Base-by-base conservation (phyloP, 2,329 filamentous ascomycete genomes). In the Penicillium sp. region DNA sequence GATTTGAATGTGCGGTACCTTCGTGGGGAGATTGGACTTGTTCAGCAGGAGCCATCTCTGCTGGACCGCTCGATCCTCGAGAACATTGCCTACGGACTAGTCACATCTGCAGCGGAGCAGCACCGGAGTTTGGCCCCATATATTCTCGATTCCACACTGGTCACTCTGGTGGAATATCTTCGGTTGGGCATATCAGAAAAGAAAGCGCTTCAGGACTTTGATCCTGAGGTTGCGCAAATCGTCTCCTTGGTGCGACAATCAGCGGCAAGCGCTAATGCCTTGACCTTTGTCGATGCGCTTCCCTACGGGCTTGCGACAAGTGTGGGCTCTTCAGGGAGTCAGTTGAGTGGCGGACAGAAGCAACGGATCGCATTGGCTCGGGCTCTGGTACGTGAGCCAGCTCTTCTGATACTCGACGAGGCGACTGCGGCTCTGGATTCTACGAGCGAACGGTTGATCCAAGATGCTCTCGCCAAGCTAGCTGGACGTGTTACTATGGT, bases 331-430 rank as follows among this genome's bases (percentile, higher is more conserved):
- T 56, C 54, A n/a, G 72, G 70, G 16, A 69, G 65, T 14, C 69
- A 69, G 39, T 50, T 74, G 36, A 73, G 70, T 50, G 91, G 91
- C 0, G 92, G 92, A 0, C 92, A 96, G 72, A 85, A 96, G 75
- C 93, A 97, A 75, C 89, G 93, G 63, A 94, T 96, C 69, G 91
- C 92, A 6, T 93, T 96, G 72, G 91, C 92, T 3, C 83, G 91
- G 65, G 92, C 92, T 18, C 85, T 96, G 55, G 89, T 96, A 27
- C 92, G 89, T 10, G 89, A 96, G 68, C 92, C 92, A 0, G 91
- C 90, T 77, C 81, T 96, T 69, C 82, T 97, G 3, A 69, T 77
- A 16, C 63, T 77, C 4, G 74, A 77, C 50, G 74, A 77, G 59
- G 74, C 74, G 2, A 76, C 74, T 0, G 72, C 74, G 5, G 68